Evolutionary conservation across 441 rosid genomes (phyloP).

Genomic region (Pelargonium fulgidum): DNA sequence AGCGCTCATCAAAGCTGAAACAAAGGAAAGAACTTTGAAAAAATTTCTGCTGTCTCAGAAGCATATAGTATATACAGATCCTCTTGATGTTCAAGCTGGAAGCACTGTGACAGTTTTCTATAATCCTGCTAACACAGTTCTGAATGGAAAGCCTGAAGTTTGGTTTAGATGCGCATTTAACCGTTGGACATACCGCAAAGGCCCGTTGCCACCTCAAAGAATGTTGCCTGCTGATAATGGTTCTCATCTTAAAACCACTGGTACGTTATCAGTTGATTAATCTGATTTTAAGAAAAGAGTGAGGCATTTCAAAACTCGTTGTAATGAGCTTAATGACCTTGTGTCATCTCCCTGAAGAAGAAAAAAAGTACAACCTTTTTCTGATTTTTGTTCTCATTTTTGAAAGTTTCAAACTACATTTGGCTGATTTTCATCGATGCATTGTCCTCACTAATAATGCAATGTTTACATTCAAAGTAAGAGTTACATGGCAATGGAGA

Average conservation of each 20-base stretch:
- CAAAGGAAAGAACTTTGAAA: slow-evolving; percentile 61
- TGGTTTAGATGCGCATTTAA: slow-evolving; percentile 94
- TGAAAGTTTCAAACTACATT: no score
- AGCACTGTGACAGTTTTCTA: slow-evolving; percentile 54
- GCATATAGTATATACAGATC: slow-evolving; percentile 78
- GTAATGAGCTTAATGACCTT: not conserved
- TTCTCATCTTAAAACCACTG: slow-evolving; percentile 55
- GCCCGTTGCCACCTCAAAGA: slow-evolving; percentile 73
- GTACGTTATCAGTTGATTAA: slow-evolving; percentile 30
- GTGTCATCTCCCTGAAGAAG: not conserved
- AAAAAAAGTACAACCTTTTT: not conserved
- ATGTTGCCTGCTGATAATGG: slow-evolving; percentile 58
- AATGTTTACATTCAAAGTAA: no score
- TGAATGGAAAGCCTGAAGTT: slow-evolving; percentile 75
- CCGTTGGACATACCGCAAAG: slow-evolving; percentile 79
- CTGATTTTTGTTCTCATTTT: not conserved
- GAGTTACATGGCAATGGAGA: no score
- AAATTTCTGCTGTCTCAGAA: slow-evolving; percentile 78
- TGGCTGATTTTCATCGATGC: no score
- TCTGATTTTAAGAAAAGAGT: slow-evolving; percentile 9
- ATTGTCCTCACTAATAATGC: no score
- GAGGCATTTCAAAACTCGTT: slow-evolving; percentile 1
- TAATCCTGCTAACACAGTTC: slow-evolving; percentile 74
- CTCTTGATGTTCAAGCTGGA: slow-evolving; percentile 80
- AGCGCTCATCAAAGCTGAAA: slow-evolving; percentile 67